These are phyloP conservation scores for Lipomyces japonicus DNA, from an alignment of 805 yeast genomes.

Conservation along the genomic window DNA sequence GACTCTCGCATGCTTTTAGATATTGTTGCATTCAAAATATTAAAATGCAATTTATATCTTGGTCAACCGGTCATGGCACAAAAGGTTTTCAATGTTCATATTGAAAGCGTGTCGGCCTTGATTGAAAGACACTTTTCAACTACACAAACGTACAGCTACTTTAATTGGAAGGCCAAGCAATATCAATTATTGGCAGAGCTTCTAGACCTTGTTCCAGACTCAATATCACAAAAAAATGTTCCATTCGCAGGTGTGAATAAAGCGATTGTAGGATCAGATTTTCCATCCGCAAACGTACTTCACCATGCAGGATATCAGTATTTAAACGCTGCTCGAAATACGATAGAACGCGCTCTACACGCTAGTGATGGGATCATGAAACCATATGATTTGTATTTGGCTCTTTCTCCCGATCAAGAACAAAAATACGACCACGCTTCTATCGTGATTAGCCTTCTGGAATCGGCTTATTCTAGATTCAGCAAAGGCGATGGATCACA, in stretches of 20 bases:
- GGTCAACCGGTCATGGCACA: conserved; percentile 59
- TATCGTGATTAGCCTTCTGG: conserved; percentile 9
- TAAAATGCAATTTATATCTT: conserved; percentile 54
- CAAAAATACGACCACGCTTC: conserved; percentile 9
- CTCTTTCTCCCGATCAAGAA: conserved; percentile 14
- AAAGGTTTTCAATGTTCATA: conserved; percentile 61
- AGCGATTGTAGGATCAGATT: conserved; percentile 20
- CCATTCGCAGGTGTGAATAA: conserved; percentile 34
- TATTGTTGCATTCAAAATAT: conserved; percentile 55
- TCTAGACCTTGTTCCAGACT: conserved; percentile 47
- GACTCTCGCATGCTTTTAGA: conserved; percentile 55
- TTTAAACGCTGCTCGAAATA: conserved; percentile 29
- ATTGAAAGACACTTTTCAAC: conserved; percentile 35
- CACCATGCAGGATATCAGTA: conserved; percentile 31
- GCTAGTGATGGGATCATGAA: not conserved
- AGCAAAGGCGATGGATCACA: conserved; percentile 14
- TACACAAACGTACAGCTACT: conserved; percentile 35
- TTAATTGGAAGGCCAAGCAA: conserved; percentile 61
- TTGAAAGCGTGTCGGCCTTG: conserved; percentile 48
- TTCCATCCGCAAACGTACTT: conserved; percentile 26
- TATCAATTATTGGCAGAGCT: conserved; percentile 63
- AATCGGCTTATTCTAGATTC: conserved; percentile 22
- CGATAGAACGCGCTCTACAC: conserved; percentile 28
- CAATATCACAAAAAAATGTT: conserved; percentile 39
- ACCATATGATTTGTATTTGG: conserved; percentile 15